Evolutionary conservation across 2,329 filamentous ascomycete genomes (phyloP).

Genomic region (Exophiala calicioides): DNA sequence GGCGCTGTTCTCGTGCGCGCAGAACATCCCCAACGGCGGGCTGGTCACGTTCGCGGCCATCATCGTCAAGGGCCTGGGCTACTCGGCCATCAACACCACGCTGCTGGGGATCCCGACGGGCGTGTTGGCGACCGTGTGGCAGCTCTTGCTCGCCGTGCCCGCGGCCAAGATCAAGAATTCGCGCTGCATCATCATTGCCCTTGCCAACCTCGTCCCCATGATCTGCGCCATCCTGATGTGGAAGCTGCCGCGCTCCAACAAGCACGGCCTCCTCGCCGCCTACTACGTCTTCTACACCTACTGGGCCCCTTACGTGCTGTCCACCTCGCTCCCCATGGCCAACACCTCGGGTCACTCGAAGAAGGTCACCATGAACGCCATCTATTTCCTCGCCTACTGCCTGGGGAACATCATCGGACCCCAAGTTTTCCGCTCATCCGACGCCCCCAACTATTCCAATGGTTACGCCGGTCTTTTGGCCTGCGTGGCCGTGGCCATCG

Average conservation of each 20-base stretch:
- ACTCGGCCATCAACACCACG: constrained; percentile 27
- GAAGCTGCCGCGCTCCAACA: constrained; percentile 39
- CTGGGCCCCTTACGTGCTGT: constrained; percentile 38
- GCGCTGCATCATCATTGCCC: constrained; percentile 33
- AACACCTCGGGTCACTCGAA: constrained; percentile 59
- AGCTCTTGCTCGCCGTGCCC: constrained; percentile 28
- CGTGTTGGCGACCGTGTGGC: constrained; percentile 33
- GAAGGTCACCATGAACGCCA: constrained; percentile 52
- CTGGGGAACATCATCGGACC: constrained; percentile 58
- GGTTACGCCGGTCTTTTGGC: constrained; percentile 30
- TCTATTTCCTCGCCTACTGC: constrained; percentile 50
- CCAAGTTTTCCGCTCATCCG: constrained; percentile 28
- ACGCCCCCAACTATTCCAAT: constrained; percentile 30
- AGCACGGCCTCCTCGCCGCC: constrained; percentile 38
- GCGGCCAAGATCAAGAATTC: constrained; percentile 24
- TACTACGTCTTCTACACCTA: constrained; percentile 44
- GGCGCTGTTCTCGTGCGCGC: constrained; percentile 24
- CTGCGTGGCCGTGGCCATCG: constrained; percentile 29
- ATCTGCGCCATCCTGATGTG: constrained; percentile 36
- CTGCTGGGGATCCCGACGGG: constrained; percentile 35
- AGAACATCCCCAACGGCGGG: constrained; percentile 36
- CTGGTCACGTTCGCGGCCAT: constrained; percentile 35
- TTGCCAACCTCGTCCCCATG: constrained; percentile 33
- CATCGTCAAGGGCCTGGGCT: constrained; percentile 35
- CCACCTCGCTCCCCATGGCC: constrained; percentile 38